phyloP scores from a whole-genome alignment of 352 stramenopile genomes.

The Globisporangium splendens region DNA sequence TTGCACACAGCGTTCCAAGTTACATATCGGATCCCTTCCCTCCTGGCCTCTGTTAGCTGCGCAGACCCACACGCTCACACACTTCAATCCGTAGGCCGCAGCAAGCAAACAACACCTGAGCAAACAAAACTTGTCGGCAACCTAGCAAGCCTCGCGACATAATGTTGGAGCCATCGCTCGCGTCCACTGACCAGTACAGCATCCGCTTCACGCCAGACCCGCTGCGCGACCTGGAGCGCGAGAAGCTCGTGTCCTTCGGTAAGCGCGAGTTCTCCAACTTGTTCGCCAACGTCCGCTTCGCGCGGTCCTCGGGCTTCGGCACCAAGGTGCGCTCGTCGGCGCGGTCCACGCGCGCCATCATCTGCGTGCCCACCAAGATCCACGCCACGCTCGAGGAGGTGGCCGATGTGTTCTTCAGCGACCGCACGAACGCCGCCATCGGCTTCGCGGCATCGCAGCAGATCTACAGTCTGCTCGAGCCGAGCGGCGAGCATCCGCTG shows the following conservation, averaged over 20 bases:
- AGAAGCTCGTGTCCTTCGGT: constrained; percentile 32
- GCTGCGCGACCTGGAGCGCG: constrained; percentile 32
- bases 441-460: constrained; percentile 59
- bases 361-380: constrained; percentile 43
- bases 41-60: too few relatives aligned
- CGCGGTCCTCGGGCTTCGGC: constrained; percentile 33
- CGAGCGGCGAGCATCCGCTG: constrained; percentile 39
- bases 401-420: constrained; percentile 55
- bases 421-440: constrained; percentile 56
- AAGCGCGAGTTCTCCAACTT: constrained; percentile 28
- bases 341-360: constrained; percentile 48
- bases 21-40: too few relatives aligned
- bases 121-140: too few relatives aligned
- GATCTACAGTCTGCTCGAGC: constrained; percentile 48
- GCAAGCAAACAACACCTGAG: too few relatives aligned
- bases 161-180: not conserved
- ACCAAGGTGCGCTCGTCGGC: constrained; percentile 48
- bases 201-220: constrained; percentile 31
- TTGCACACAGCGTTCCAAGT: too few relatives aligned
- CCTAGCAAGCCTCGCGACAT: too few relatives aligned
- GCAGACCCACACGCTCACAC: too few relatives aligned
- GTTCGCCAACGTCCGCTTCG: constrained; percentile 40
- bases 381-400: constrained; percentile 47
- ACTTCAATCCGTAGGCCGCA: too few relatives aligned
- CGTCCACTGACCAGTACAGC: constrained; percentile 13